Evolutionary conservation across 2,329 filamentous ascomycete genomes (phyloP).

Genomic region (Aureobasidium subglaciale): DNA sequence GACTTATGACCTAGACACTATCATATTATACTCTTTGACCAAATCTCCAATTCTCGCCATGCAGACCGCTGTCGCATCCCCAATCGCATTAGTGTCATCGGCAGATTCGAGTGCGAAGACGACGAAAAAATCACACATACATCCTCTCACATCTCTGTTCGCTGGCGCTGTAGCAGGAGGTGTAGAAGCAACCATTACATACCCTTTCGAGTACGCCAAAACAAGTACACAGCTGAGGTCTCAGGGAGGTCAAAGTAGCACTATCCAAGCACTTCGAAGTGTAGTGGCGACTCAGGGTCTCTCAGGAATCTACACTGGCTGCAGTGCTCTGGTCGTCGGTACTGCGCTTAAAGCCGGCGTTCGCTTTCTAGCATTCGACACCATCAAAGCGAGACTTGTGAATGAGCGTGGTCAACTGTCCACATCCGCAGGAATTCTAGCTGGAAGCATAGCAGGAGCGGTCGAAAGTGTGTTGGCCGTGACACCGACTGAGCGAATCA

Average conservation of each 20-base stretch:
- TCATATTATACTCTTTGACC: background rate
- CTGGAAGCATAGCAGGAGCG: conserved; percentile 25
- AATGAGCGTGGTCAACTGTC: conserved; percentile 25
- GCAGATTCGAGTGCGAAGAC: background rate
- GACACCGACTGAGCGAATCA: conserved; percentile 28
- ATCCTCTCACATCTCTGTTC: conserved; percentile 26
- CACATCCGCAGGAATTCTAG: conserved; percentile 23
- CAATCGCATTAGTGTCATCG: background rate
- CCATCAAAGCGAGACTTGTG: conserved; percentile 24
- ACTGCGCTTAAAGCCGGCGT: conserved; percentile 29
- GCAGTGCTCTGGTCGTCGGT: conserved; percentile 24
- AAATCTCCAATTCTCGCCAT: background rate
- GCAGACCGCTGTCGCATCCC: background rate
- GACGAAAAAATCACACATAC: conserved; percentile 34
- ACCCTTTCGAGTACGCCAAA: conserved; percentile 31
- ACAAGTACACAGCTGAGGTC: conserved; percentile 27
- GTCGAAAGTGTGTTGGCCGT: conserved; percentile 27
- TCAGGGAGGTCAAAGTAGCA: conserved; percentile 18
- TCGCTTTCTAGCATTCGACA: conserved; percentile 28
- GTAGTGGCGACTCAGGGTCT: conserved; percentile 24
- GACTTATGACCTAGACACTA: background rate
- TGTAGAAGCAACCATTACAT: conserved; percentile 46
- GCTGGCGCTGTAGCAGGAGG: conserved; percentile 47
- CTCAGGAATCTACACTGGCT: conserved; percentile 27
- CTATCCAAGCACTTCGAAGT: conserved; percentile 22